A percentile compares a stretch with the other conserved stretches of the same genome.
These are phyloP conservation scores for Clathrus columnatus DNA, from an alignment of 768 basidiomycete genomes.

Conservation along the genomic window DNA sequence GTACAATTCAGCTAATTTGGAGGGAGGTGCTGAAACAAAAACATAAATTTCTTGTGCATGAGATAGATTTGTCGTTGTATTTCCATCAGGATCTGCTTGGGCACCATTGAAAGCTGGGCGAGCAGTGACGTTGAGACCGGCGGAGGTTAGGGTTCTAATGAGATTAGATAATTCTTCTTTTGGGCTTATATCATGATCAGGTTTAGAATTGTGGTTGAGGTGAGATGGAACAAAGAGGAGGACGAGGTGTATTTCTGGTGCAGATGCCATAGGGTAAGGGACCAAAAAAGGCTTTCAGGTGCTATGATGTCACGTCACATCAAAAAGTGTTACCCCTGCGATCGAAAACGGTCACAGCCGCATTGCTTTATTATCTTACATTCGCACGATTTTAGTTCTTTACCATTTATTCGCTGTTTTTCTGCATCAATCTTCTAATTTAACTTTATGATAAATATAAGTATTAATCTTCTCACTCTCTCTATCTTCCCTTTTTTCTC, in stretches of 20 bases:
- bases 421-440: neutral
- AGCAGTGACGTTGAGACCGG: constrained; percentile 64
- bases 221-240: constrained; percentile 46
- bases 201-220: constrained; percentile 52
- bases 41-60: constrained; percentile 47
- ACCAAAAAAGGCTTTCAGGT: neutral
- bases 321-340: neutral
- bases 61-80: neutral
- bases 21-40: constrained; percentile 62
- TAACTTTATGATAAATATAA: neutral
- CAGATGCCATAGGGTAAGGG: constrained; percentile 10
- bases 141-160: constrained; percentile 48
- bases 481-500: neutral
- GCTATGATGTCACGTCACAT: neutral
- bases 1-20: constrained; percentile 53
- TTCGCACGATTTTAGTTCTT: neutral
- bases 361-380: neutral
- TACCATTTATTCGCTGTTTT: neutral
- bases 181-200: constrained; percentile 54
- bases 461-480: no score
- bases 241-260: constrained; percentile 64
- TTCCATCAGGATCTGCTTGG: constrained; percentile 44
- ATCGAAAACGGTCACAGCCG: neutral
- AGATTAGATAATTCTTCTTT: constrained; percentile 62
- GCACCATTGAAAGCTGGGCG: constrained; percentile 43